Evolutionary conservation across 768 basidiomycete genomes (phyloP), one percentile per base, ranked within the genome.

Genomic region (Dictyophora rubrovolvata): DNA sequence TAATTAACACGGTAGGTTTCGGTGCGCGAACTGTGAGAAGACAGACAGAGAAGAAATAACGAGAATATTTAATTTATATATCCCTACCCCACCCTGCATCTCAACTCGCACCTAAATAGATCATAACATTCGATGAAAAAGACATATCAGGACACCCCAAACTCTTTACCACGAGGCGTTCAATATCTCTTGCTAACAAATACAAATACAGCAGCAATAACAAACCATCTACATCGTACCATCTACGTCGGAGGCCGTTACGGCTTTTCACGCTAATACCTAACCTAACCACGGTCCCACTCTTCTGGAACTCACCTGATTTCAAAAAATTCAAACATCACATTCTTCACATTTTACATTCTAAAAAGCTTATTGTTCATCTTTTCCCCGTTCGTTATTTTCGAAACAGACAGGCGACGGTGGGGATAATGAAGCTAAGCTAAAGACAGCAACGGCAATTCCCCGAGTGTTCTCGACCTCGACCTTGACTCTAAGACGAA

Each of bases 141-240:
- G 93, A 93, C 1, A 73, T 95, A 14, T 90, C 93, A n/a, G 75
- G 74, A 3, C 93, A 95, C 66, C 89, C 89, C 1, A 96, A 96
- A 68, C 62, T 84, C 91, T 1, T 75, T 93, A 17, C 80, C 79
- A 8, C 68, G 71, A 20, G 87, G 85, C 42, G 79, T 77, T 37
- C 68, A 75, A 46, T 69, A 74, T 55, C 75, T 87, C 20, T 65
- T 74, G 50, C 28, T 42, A 42, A 2, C 10, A 42, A 42, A 42
- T 28, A 7, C 42, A 42, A 42, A n/a, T 14, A 42, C 42, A 42
- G 2, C 4, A 42, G n/a, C 42, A 57, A 58, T 22, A 48, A 64
- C 16, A 65, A 68, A 35, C 53, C 68, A 18, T 62, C 65, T 58
- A 72, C 28, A 28, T 2, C 28, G 28, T 28, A n/a, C n/a, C 28